Base-by-base conservation (phyloP, 495 filamentous ascomycete genomes). In the Umbilicaria muhlenbergii region DNA sequence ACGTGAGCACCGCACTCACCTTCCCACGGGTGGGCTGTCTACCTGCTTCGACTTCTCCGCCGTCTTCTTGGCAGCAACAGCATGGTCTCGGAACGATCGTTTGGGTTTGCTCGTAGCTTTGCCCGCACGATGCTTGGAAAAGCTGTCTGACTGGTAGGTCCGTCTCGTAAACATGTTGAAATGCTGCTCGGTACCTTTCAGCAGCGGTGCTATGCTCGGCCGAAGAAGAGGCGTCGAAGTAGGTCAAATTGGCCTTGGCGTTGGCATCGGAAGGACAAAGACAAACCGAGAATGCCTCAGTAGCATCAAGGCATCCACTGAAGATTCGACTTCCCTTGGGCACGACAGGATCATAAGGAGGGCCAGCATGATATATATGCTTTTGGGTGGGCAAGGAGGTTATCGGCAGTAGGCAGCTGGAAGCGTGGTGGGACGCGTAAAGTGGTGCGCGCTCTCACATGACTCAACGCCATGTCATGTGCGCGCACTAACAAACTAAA, bases 51-150 rank as follows among this genome's bases (percentile, higher is more conserved):
- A 50, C 44, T 55, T 62, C 28, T 46, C 53, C 13, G 61, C 58
- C 31, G 52, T 47, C 38, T 62, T 39, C 51, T 51, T 50, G 11
- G 48, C 45, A 16, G 51, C 48, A 42, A 51, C 51, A 24, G 59
- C 50, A 37, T 48, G 59, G 46, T 55, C 57, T 39, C 41, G 53
- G 35, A 59, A 53, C 3, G 53, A 58, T 33, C 57, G 51, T 36
- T 58, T 59, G 24, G 45, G 45, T 8, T 38, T 32, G 31, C 41
- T 56, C 33, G 51, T 56, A 31, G 54, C 55, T 43, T 72, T 74
- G 8, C 58, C 49, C 2, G 69, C 64, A 24, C 69, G 58, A 49
- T 74, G 67, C 50, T 61, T 64, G 47, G 62, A 56, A 41, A 69
- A 64, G 50, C 57, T 64, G 11, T 64, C 67, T 7, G 60, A 39